phyloP scores from a whole-genome alignment of 352 stramenopile species.

The Phytophthora tentaculata region DNA sequence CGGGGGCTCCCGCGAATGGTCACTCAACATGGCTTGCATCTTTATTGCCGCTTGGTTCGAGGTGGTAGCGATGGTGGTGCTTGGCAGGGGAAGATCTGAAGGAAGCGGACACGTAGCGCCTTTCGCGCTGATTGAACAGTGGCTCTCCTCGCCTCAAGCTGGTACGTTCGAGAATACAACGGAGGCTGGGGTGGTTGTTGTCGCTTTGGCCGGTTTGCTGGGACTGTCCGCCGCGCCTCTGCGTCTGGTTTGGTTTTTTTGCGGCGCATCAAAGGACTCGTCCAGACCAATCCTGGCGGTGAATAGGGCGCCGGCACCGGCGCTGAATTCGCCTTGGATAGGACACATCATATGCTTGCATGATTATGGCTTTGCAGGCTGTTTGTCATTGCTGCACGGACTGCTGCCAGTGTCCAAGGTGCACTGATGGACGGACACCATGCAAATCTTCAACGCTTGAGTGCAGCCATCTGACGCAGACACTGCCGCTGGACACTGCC shows the following conservation, averaged over 20 bases:
- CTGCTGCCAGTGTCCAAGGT: constrained; percentile 21
- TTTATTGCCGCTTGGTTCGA: constrained; percentile 14
- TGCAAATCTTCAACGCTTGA: constrained; percentile 21
- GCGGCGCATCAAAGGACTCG: constrained; percentile 36
- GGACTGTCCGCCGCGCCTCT: constrained; percentile 17
- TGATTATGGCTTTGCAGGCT: constrained; percentile 44
- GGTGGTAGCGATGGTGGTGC: neutral
- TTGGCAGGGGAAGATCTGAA: constrained; percentile 1
- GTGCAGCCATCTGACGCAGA: constrained; percentile 29
- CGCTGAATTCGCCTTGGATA: constrained; percentile 30
- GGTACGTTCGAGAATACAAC: constrained; percentile 44
- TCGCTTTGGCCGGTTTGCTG: constrained; percentile 19
- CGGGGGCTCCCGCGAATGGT: constrained; percentile 33
- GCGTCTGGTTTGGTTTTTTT: constrained; percentile 31
- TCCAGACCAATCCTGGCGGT: constrained; percentile 35
- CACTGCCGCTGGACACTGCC: constrained; percentile 27
- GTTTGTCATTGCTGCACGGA: constrained; percentile 36
- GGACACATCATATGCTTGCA: constrained; percentile 43
- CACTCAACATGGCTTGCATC: constrained; percentile 49
- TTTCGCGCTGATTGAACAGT: constrained; percentile 38
- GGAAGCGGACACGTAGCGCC: constrained; percentile 25
- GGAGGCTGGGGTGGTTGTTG: constrained; percentile 14
- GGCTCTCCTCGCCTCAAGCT: constrained; percentile 35
- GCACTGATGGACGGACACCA: constrained; percentile 18
- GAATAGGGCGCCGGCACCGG: constrained; percentile 17